Evolutionary conservation across 495 filamentous ascomycete species (phyloP), one percentile per base, ranked within the genome.

Genomic region (Penicillium herquei): DNA sequence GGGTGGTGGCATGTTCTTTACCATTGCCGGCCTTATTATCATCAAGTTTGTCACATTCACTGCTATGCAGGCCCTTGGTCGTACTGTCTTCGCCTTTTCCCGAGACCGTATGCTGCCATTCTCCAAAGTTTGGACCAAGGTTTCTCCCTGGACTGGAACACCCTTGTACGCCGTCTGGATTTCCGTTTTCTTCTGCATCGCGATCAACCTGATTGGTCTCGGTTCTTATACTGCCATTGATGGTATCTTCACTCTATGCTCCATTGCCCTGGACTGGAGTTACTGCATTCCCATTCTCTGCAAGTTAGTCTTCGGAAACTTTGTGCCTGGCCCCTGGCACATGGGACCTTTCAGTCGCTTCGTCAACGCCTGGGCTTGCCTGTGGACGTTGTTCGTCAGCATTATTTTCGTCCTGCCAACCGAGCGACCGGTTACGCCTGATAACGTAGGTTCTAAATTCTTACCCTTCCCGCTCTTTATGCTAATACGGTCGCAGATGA

Each of bases 391-490:
- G 0, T 86, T 87, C 59, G 83, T 85, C 48, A 73, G 70, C 9
- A 70, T 87, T 44, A 80, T 87, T 41, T 87, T 86, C 59, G 69
- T 87, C 47, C 70, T 85, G 58, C 84, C 84, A 1, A 84, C 81
- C 1, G 66, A 62, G 21, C 53, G 76, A 56, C 84, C 84, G 0
- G 83, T 83, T 16, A 73, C 70, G 26, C 67, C 73, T 3, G 66
- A 72, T 26, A 72, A 56, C 48, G 73, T 74, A 68, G 59, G 73
- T 63, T 16, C 3, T 41, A 17, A 41, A 17, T 14, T 6, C 17
- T 9, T n/a, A 35, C 34, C n/a, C 1, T 11, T 11, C 10, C 3
- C 14, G 6, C 18, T 37, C 40, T 33, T 13, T 42, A 48, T 49
- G 37, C 55, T 56, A 13, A 33, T 14, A n/a, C 31, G 17, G 18